Evolutionary conservation across 2,329 filamentous ascomycete species (phyloP), one percentile per base, ranked within the genome.

Genomic region (Mariannaea sp.): DNA sequence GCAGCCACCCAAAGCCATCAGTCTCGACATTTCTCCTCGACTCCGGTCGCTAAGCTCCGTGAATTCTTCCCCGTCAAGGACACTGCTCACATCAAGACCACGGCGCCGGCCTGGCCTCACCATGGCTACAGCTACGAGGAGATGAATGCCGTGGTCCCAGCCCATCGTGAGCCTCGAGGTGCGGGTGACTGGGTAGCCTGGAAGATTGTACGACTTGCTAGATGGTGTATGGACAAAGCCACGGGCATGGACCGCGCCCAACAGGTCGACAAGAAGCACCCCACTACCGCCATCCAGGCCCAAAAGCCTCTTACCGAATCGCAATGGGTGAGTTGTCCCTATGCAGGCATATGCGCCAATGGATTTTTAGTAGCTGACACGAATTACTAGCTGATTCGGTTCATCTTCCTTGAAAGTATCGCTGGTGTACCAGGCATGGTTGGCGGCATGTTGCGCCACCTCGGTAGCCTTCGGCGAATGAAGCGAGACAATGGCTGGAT

Each of bases 371-470:
- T 12, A 22, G 35, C 59, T 67, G 45, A 68, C 41, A 52, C 26
- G 12, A 20, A 17, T 5, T 39, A 16, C 16, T 44, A 79, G 79
- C 80, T 97, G 64, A 83, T 89, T 42, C 83, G 93, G 6, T 93
- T 96, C 68, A 83, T 99, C 62, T 99, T 99, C 72, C 81, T 99
- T 27, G 94, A 99, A 72, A 92, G 88, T 42, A 90, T 99, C 32
- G 94, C 94, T 10, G 94, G 92, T 27, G 94, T 97, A 0, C 94
- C 94, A 0, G 94, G 94, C 7, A 97, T 97, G 91, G 93, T 97
- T 0, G 94, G 88, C 0, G 94, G 92, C 17, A 97, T 96, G 89
- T 79, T 97, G 13, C 81, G 94, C 27, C 94, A 99, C 73, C 80
- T 97, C 30, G 85, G 88, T 68, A 92, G 87, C 60, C 81, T 97